A percentile compares a stretch with the other conserved stretches of the same genome.
phyloP scores from a whole-genome alignment of 2,329 filamentous ascomycete genomes.

The Cercospora sp. region DNA sequence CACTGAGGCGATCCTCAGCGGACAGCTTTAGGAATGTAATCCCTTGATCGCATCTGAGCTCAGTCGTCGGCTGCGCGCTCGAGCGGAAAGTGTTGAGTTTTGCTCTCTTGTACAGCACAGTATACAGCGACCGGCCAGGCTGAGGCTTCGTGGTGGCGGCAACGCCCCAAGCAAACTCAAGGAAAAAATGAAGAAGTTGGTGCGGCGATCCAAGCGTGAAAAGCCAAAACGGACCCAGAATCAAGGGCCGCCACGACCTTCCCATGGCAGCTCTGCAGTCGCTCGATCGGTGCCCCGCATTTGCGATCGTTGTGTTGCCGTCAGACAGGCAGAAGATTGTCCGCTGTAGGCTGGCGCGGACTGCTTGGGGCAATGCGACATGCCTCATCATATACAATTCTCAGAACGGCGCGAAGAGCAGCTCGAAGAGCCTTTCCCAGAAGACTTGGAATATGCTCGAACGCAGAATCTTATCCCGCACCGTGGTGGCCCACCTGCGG shows the following conservation, averaged over 20 bases:
- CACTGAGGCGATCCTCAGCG: constrained; percentile 46
- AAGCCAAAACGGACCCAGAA: neutral
- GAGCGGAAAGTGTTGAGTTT: neutral
- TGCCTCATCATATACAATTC: neutral
- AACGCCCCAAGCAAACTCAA: neutral
- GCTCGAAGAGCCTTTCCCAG: neutral
- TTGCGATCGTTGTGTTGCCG: neutral
- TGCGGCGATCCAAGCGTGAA: neutral
- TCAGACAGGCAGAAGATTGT: neutral
- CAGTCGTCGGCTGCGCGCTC: neutral
- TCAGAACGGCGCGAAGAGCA: neutral
- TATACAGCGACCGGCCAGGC: neutral
- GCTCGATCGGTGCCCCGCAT: neutral
- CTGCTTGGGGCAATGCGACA: neutral
- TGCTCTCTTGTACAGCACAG: neutral
- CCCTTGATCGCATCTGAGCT: neutral
- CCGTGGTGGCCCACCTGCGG: neutral
- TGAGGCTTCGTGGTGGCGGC: neutral
- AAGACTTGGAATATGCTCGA: neutral
- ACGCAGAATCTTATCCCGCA: neutral
- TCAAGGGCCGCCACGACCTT: neutral
- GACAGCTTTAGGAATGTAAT: constrained; percentile 38
- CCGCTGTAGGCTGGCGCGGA: neutral
- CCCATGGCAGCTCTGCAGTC: neutral
- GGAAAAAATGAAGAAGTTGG: neutral